Conservation (phyloP, 2,329 filamentous ascomycete species). For the Aspergillus latus region DNA sequence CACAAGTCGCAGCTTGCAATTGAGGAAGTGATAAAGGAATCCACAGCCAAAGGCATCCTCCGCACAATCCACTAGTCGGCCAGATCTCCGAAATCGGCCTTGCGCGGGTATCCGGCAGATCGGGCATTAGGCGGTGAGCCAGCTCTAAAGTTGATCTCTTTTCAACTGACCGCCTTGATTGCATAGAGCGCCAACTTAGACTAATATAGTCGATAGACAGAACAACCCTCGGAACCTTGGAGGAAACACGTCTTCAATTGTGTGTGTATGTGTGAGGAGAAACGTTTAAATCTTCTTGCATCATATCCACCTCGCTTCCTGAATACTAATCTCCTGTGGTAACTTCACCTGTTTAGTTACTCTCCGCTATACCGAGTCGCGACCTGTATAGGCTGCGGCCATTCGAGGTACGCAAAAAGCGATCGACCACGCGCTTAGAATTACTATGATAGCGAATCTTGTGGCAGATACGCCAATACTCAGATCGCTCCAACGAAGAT, state of each 20-base stretch:
- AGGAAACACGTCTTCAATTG: not conserved
- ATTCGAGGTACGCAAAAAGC: conserved; percentile 1
- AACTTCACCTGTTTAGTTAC: conserved; percentile 1
- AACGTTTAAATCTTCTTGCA: too few species aligned
- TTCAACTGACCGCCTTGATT: not conserved
- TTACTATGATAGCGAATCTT: conserved; percentile 6
- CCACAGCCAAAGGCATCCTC: not conserved
- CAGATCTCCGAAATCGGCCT: conserved; percentile 19
- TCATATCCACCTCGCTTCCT: not conserved
- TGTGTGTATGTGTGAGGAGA: not conserved
- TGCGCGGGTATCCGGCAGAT: conserved; percentile 5
- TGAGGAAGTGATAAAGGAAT: not conserved
- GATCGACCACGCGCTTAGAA: not conserved
- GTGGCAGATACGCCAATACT: not conserved
- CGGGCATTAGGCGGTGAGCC: conserved; percentile 10
- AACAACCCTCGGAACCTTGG: not conserved
- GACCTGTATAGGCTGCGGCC: conserved; percentile 10
- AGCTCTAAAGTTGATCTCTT: not conserved
- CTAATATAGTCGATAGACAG: not conserved
- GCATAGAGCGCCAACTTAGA: not conserved
- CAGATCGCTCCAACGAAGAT: conserved; percentile 52
- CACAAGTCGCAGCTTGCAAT: not conserved
- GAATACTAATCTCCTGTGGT: not conserved
- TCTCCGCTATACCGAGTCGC: not conserved
- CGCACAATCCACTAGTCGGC: conserved; percentile 5